Conservation (phyloP, 2,329 filamentous ascomycete genomes). For the Drechslerella dactyloides region DNA sequence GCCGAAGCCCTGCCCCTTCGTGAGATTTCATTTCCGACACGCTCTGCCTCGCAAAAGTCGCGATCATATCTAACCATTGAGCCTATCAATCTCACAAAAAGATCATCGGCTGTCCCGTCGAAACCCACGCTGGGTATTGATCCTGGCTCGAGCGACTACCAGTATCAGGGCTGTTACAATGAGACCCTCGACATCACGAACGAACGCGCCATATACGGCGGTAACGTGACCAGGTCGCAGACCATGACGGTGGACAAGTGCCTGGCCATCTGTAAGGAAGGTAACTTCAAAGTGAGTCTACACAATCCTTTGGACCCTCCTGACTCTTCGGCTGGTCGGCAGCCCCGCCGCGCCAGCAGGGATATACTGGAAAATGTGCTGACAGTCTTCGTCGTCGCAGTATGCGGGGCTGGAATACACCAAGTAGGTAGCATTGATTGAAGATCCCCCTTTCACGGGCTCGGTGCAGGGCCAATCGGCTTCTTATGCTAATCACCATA, state of each 20-base stretch:
- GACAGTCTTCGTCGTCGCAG: conserved; percentile 56
- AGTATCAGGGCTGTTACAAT: conserved; percentile 67
- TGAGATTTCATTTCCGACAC: background rate
- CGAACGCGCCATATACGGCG: conserved; percentile 61
- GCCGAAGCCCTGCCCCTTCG: background rate
- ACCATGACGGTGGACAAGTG: conserved; percentile 65
- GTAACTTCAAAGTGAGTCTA: conserved; percentile 51
- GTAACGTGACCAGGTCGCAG: conserved; percentile 59
- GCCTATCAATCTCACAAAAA: conserved; percentile 9
- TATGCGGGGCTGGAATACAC: conserved; percentile 67
- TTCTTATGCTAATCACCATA: background rate
- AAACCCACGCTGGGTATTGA: conserved; percentile 15
- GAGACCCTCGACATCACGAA: conserved; percentile 63
- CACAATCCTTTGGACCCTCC: too few relatives aligned
- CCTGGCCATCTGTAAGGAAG: conserved; percentile 62
- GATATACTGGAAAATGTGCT: conserved; percentile 53
- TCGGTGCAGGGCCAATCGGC: background rate
- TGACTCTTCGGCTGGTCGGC: background rate
- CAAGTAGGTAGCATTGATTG: conserved; percentile 56
- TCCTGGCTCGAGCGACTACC: conserved; percentile 57
- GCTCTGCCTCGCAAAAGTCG: background rate
- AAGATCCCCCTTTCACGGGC: conserved; percentile 2
- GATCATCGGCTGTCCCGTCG: conserved; percentile 5
- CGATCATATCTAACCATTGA: background rate
- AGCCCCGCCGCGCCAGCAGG: background rate